Evolutionary conservation across 75 land plant species (phyloP).

Genomic region (Picea glauca): DNA sequence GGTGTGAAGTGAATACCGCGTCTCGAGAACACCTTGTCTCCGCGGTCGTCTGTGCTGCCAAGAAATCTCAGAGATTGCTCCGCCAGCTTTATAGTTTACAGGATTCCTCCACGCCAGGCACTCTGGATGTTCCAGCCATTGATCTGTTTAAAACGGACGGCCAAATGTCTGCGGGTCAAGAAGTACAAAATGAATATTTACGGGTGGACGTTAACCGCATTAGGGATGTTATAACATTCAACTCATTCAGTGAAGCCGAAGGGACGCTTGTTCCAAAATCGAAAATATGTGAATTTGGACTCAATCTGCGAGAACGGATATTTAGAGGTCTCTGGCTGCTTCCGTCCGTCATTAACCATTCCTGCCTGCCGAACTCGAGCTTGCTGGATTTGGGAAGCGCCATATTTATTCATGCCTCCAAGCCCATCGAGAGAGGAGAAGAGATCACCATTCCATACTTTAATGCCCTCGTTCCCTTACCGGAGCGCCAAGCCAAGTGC

Average conservation of each 20-base stretch:
- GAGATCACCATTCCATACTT: slow-evolving; percentile 27
- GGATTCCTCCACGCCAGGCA: not conserved
- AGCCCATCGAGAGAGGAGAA: slow-evolving; percentile 8
- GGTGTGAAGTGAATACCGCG: accelerated
- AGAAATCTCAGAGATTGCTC: slow-evolving; percentile 11
- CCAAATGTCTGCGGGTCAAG: not conserved
- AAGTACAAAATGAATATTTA: not conserved
- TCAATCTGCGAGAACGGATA: too few relatives aligned
- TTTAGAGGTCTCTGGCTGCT: slow-evolving; percentile 24
- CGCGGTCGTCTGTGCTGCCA: not conserved
- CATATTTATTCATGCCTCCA: slow-evolving; percentile 18
- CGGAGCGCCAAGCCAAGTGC: slow-evolving; percentile 15
- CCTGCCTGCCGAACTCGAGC: slow-evolving; percentile 20
- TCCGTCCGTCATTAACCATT: slow-evolving; percentile 32
- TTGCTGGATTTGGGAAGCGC: slow-evolving; percentile 21
- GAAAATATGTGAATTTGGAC: not conserved
- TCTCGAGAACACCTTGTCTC: too few relatives aligned
- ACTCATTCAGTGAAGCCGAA: slow-evolving; percentile 14
- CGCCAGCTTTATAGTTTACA: slow-evolving; percentile 15
- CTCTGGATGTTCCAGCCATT: not conserved
- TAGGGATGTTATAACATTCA: slow-evolving; percentile 15
- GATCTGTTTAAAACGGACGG: not conserved
- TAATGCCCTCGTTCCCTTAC: slow-evolving; percentile 24
- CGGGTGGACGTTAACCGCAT: not conserved
- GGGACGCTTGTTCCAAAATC: not conserved